These are phyloP conservation scores for Podospora didyma DNA, from an alignment of 495 filamentous ascomycete species.

Conservation along the genomic window DNA sequence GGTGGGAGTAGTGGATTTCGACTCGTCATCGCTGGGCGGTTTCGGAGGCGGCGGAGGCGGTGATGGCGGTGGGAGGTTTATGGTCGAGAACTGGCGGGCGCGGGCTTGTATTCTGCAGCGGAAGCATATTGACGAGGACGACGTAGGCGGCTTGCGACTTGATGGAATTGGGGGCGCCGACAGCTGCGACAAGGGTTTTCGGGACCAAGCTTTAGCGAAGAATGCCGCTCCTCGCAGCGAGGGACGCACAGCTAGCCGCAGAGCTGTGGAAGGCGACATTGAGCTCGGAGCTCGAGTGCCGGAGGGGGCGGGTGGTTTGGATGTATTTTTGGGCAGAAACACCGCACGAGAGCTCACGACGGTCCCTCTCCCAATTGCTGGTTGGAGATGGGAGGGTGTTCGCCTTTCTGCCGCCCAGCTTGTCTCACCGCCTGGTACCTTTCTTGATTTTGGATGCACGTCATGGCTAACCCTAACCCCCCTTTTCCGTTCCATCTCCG, in stretches of 20 bases:
- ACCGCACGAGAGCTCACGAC: too few relatives aligned
- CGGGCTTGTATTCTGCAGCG: constrained; percentile 7
- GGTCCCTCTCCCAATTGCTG: too few relatives aligned
- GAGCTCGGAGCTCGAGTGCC: constrained; percentile 17
- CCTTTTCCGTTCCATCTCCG: too few relatives aligned
- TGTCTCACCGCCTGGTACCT: too few relatives aligned
- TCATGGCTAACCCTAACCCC: too few relatives aligned
- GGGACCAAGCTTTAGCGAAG: not conserved
- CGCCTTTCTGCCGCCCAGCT: too few relatives aligned
- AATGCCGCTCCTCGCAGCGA: constrained; percentile 15
- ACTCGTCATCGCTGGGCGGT: constrained; percentile 4
- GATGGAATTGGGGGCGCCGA: not conserved
- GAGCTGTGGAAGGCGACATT: constrained; percentile 27
- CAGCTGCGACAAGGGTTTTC: not conserved
- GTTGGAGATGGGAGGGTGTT: too few relatives aligned
- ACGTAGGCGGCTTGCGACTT: not conserved
- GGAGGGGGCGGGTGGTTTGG: not conserved
- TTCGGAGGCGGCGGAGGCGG: constrained; percentile 7
- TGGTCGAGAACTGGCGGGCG: constrained; percentile 16
- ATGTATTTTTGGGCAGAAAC: not conserved
- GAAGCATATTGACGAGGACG: constrained; percentile 8
- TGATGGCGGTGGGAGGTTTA: not conserved
- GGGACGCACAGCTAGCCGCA: constrained; percentile 27
- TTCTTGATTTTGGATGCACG: too few relatives aligned
- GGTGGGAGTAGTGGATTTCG: not conserved